Evolutionary conservation across 441 rosid genomes (phyloP), one percentile per base, ranked within the genome.

Genomic region (Biscutella auriculata): DNA sequence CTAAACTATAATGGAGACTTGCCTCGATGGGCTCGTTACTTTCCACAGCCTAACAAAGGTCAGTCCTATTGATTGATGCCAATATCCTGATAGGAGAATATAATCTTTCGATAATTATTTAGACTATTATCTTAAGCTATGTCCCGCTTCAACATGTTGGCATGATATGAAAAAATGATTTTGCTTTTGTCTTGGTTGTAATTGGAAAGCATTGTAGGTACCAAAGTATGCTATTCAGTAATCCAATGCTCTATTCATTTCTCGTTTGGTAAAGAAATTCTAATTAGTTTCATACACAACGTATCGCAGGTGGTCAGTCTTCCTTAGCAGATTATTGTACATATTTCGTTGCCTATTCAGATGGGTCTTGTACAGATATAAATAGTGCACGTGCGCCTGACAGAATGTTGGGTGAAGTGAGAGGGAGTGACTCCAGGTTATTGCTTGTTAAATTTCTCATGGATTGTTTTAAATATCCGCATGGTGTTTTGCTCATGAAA

Each of bases 1-100:
- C 77, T 93, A 70, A 93, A 77, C 77, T 87, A 93, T 70, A 84
- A 83, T 32, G 95, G 87, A 56, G 99, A 93, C 72, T 84, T 93
- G 48, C 99, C 99, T 55, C 82, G 73, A 45, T 93, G 99, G 99
- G 96, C 97, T 69, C 97, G 81, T 25, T 93, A 93, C 76, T 93
- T 93, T 81, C 88, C 96, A 14, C 96, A 89, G 74, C 78, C 97
- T 66, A 89, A 93, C 69, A 93, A 87, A 80, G 99, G 99, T 88
- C 17, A 46, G 75, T 57, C 54, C 16, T 69, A 11, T 5, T 29
- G 35, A 51, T 13, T 42, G 13, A 5, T 14, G 51, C 12, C 17
- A 57, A 28, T 35, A 12, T 56, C 27, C 28, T 44, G 48, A 39
- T 43, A 34, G 21, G 2, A 42, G 6, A 57, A 12, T 8, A 8